Evolutionary conservation across 257 asterid genomes (phyloP).

Genomic region (Nicotiana undulata): DNA sequence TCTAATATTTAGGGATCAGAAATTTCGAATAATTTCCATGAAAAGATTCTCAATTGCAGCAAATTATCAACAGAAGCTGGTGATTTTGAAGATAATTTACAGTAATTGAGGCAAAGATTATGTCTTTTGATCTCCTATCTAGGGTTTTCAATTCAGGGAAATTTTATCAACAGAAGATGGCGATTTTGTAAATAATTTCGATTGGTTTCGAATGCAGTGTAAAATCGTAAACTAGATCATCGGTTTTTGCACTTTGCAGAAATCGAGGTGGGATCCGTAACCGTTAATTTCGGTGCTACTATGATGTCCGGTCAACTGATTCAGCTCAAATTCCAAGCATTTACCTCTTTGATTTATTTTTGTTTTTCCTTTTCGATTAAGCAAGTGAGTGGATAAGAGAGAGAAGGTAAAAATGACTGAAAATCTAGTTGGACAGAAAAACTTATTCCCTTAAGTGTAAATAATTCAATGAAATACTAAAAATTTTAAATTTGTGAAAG

Average conservation of each 20-base stretch:
- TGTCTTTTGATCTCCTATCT: not conserved
- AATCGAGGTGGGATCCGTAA: not conserved
- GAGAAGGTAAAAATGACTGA: no score
- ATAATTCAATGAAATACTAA: no score
- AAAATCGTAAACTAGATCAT: not conserved
- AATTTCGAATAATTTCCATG: not conserved
- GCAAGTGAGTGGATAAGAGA: no score
- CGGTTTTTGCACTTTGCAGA: not conserved
- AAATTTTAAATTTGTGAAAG: no score
- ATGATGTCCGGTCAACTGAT: not conserved
- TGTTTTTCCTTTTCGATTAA: no score
- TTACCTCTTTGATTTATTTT: not conserved
- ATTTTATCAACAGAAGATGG: not conserved
- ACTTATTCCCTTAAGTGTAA: no score
- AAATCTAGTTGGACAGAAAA: no score
- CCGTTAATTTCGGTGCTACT: not conserved
- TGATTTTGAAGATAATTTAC: not conserved
- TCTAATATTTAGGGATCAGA: not conserved
- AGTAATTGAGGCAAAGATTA: not conserved
- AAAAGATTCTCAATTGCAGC: not conserved
- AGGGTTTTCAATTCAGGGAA: not conserved
- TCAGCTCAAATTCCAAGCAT: not conserved
- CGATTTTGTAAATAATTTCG: not conserved
- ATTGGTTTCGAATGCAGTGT: not conserved
- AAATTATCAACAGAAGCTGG: not conserved